Evolutionary conservation across 2,329 filamentous ascomycete genomes (phyloP), one percentile per base, ranked within the genome.

Genomic region (Phyllosticta citribraziliensis): DNA sequence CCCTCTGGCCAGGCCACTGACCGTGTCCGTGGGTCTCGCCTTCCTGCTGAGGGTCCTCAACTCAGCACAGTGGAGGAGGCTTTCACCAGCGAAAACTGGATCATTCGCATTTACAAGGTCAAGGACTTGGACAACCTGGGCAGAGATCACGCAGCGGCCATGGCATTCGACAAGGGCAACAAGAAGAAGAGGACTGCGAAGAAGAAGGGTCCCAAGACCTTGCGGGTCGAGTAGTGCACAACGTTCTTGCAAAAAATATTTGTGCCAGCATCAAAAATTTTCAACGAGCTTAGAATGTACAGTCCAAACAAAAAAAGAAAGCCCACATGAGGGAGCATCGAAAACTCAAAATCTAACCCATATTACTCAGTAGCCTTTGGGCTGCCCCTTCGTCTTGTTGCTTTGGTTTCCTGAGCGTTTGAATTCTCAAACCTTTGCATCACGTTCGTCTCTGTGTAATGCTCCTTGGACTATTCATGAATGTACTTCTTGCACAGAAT

Each of bases 1-100:
- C 93, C 92, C 53, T 82, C 88, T 2, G 94, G 94, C 64, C 91
- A 97, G 77, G 92, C 90, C 40, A 80, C 86, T 68, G 94, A 99
- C 74, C 88, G 94, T 67, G 94, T 99, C 65, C 91, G 94, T 72
- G 86, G 87, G 66, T 83, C 84, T 47, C 84, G 84, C 63, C 79
- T 97, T 57, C 95, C 94, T n/a, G 85, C 90, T 12, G 82, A 91
- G 67, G 88, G 90, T 1, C 94, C 94, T 9, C 84, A 88, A 64
- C 86, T 99, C 63, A 91, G 88, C 76, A 94, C 88, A 4, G 77
- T 99, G 55, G 94, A 99, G 74, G 94, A 99, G 78, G 94, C 94
- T 10, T 99, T 96, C 75, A 99, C 95, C 60, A 96, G 91, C 71
- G 94, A 99, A 81, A 99, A 99, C 83, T 99, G 94, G 94, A 99